Conservation (phyloP, 495 filamentous ascomycete species). For the Darksidea phi region DNA sequence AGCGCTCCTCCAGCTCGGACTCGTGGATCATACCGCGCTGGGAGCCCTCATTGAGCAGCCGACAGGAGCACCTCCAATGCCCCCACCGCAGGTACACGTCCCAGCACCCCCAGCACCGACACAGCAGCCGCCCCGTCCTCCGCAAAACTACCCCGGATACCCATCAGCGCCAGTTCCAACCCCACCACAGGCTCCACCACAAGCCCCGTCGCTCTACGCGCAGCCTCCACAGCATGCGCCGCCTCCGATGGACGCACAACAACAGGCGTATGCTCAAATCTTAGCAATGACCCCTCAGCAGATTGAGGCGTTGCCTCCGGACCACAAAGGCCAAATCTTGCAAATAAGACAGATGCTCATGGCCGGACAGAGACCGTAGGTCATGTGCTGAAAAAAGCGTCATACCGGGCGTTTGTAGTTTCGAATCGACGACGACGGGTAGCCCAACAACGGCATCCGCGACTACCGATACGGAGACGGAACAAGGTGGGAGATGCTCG, state of each 20-base stretch:
- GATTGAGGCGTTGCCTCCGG: conserved; percentile 72
- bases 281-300: conserved; percentile 70
- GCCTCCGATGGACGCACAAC: conserved; percentile 16
- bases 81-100: neutral
- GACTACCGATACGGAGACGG: too few species aligned
- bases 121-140: conserved; percentile 31
- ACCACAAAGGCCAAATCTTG: conserved; percentile 74
- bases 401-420: too few species aligned
- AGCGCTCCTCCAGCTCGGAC: conserved; percentile 84
- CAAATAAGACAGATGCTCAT: conserved; percentile 59
- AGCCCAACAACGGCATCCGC: too few species aligned
- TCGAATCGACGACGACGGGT: too few species aligned
- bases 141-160: conserved; percentile 29
- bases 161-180: conserved; percentile 47
- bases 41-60: conserved; percentile 57
- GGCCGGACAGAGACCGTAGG: conserved; percentile 38
- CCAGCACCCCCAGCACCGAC: conserved; percentile 37
- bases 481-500: too few species aligned
- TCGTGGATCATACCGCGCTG: conserved; percentile 70
- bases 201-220: conserved; percentile 30
- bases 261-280: conserved; percentile 68
- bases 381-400: neutral
- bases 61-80: too few species aligned
- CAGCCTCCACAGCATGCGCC: conserved; percentile 31
- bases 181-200: conserved; percentile 53